These are phyloP conservation scores for Sisymbrium altissimum DNA, from an alignment of 345 rosid genomes.

Conservation along the genomic window DNA sequence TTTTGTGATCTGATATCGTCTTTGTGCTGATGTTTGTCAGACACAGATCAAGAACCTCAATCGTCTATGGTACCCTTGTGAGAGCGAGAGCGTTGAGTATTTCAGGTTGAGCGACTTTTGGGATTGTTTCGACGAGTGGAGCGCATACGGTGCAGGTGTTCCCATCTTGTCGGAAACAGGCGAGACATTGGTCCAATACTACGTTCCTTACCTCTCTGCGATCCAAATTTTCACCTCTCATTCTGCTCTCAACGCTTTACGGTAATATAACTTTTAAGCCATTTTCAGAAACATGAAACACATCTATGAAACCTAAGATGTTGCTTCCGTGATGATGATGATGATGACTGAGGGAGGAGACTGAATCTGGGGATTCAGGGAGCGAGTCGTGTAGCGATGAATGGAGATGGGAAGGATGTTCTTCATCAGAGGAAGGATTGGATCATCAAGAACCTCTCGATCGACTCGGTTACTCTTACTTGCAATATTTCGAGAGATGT, in stretches of 20 bases:
- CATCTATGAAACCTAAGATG: conserved; percentile 15
- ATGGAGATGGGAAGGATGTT: conserved; percentile 82
- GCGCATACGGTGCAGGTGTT: conserved; percentile 98
- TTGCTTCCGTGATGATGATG: not conserved
- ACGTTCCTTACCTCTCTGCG: conserved; percentile 95
- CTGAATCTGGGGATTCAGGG: conserved; percentile 68
- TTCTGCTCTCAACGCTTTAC: conserved; percentile 50
- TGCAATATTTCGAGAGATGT: conserved; percentile 81
- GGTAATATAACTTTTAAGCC: conserved; percentile 35
- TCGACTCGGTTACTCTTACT: conserved; percentile 67
- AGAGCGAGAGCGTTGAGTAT: conserved; percentile 65
- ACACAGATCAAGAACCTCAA: conserved; percentile 73
- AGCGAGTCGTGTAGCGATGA: conserved; percentile 86
- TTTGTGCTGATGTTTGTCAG: conserved; percentile 39
- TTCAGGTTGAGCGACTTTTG: conserved; percentile 80
- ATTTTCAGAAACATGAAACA: not conserved
- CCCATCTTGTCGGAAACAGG: conserved; percentile 55
- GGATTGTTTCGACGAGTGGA: conserved; percentile 93
- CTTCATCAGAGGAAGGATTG: conserved; percentile 75
- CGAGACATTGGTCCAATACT: conserved; percentile 84
- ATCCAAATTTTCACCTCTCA: conserved; percentile 85
- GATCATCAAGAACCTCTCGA: conserved; percentile 70
- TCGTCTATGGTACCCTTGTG: conserved; percentile 84
- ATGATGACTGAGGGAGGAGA: conserved; percentile 37
- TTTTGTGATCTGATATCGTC: not conserved